Percentiles rank a stretch among this genome's conserved stretches.
Evolutionary conservation across 495 filamentous ascomycete genomes (phyloP).

Genomic region (Letharia lupina): DNA sequence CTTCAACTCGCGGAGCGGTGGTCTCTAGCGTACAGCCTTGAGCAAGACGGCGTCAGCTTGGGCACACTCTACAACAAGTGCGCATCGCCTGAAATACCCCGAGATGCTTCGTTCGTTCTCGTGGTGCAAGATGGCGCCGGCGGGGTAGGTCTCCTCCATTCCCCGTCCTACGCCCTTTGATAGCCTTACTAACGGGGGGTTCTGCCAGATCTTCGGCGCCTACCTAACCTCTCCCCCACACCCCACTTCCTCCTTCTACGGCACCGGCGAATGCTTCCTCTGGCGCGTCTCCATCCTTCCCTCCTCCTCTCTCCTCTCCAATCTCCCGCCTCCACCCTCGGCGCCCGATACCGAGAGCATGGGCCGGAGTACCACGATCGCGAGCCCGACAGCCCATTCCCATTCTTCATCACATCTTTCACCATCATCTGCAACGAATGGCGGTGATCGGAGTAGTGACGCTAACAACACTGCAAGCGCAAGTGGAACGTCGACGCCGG

Average conservation of each 20-base stretch:
- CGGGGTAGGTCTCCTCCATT: constrained; percentile 46
- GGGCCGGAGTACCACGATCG: constrained; percentile 61
- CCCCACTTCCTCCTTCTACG: constrained; percentile 76
- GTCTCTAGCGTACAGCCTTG: constrained; percentile 81
- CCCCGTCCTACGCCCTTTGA: constrained; percentile 15
- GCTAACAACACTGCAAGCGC: not conserved
- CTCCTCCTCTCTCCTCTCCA: constrained; percentile 41
- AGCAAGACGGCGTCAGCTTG: constrained; percentile 82
- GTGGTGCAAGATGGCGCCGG: constrained; percentile 69
- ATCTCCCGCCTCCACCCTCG: constrained; percentile 51
- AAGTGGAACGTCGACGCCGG: constrained; percentile 26
- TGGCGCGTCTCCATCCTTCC: constrained; percentile 71
- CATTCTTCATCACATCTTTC: constrained; percentile 29
- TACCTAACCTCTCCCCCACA: constrained; percentile 85
- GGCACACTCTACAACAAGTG: constrained; percentile 78
- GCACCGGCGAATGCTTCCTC: constrained; percentile 95
- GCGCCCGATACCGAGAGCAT: constrained; percentile 61
- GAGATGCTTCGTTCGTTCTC: constrained; percentile 72
- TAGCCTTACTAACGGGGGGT: not conserved
- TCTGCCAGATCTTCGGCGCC: constrained; percentile 73
- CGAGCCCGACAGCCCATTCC: constrained; percentile 29
- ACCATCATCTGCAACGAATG: not conserved
- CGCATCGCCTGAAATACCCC: constrained; percentile 50
- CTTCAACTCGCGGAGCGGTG: constrained; percentile 82
- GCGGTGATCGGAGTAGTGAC: not conserved